phyloP scores from a whole-genome alignment of 805 yeast species.

The Pichia heedii region DNA sequence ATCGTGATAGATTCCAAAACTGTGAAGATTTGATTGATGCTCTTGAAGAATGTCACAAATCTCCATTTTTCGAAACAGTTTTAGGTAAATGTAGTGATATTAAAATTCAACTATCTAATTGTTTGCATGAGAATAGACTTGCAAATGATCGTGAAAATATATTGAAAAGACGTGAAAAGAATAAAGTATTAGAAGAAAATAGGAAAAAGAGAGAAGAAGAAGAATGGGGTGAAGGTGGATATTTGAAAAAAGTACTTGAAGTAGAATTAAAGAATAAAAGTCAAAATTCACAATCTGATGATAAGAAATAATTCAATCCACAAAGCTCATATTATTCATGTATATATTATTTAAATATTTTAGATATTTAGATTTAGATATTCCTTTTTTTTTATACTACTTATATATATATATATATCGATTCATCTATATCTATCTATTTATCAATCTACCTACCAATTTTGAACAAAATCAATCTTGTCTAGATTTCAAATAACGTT shows the following conservation, averaged over 20 bases:
- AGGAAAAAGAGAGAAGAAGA: constrained; percentile 66
- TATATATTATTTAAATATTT: no score
- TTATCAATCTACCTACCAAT: no score
- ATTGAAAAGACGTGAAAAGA: constrained; percentile 45
- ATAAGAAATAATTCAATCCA: background rate
- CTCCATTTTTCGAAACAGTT: constrained; percentile 56
- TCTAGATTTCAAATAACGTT: constrained; percentile 83
- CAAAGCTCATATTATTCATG: background rate
- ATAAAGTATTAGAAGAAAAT: constrained; percentile 43
- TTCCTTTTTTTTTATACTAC: no score
- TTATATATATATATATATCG: no score
- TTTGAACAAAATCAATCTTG: constrained; percentile 66
- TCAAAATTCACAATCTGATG: background rate
- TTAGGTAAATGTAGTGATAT: constrained; percentile 80
- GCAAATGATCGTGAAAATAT: constrained; percentile 50
- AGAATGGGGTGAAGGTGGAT: constrained; percentile 66
- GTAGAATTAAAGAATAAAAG: constrained; percentile 32
- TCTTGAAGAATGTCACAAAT: constrained; percentile 78
- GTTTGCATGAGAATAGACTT: constrained; percentile 71
- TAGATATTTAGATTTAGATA: no score
- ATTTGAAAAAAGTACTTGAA: constrained; percentile 57
- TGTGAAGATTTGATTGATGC: constrained; percentile 82
- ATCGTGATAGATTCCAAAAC: constrained; percentile 30
- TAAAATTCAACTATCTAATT: constrained; percentile 67
- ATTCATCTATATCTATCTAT: no score